Base-by-base conservation (phyloP, 331 rosid species). In the Ulmus americana region DNA sequence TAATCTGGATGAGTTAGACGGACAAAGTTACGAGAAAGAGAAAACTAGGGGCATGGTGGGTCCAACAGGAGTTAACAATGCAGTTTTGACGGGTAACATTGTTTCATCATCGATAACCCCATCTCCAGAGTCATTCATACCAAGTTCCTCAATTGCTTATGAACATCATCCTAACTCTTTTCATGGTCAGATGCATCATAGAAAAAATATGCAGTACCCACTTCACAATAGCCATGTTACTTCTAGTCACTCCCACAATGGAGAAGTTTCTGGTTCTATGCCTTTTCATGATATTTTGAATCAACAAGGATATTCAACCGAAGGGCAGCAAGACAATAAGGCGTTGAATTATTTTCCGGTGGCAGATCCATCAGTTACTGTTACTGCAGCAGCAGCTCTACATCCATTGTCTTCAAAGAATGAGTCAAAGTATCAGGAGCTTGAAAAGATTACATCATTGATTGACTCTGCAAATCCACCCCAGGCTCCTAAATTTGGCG, bases 81-180 rank as follows among this genome's bases (percentile, higher is more conserved):
- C 80, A 20, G 67, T 79, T 52, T 77, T 74, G 77, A 68, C 77
- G 12, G 75, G 77, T 8, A 80, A 72, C 50, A 46, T 63, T 59
- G 77, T 69, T 67, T 54, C 84, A 49, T 72, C 81, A 16, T 65
- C 71, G 61, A 40, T 72, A 60, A 14, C 70, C 51, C 89, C 65
- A 10, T 73, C 86, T 59, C 76, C 83, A n/a, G 89, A 80, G 44
- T 79, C 94, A 57, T 65, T 73, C 40, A 77, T 75, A 45, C 90
- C 74, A n/a, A 76, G 70, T 47, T 64, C 78, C 63, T 76, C 88
- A 16, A 69, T 68, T 81, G 75, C 78, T 69, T 79, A 72, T 72
- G 89, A 83, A 70, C 15, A 70, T 18, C 58, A 72, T 70, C 78
- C 75, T 46, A 73, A 61, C 74, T 46, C 69, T 60, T 77, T 75